Base-by-base conservation (phyloP, 306 rosid genomes). In the Vigna trinervia region DNA sequence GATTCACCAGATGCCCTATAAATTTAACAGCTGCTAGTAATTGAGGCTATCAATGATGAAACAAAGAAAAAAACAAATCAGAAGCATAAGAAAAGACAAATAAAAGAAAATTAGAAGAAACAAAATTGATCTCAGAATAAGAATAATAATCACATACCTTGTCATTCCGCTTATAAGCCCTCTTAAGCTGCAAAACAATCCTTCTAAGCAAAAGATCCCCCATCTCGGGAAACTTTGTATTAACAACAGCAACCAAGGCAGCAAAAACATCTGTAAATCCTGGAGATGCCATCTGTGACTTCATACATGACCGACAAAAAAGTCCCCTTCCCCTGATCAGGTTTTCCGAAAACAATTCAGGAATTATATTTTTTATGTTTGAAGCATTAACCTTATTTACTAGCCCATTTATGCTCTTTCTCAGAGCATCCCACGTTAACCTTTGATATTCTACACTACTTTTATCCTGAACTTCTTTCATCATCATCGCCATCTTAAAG, bases 251-350 rank as follows among this genome's bases (percentile, higher is more conserved):
- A 87, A 90, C 97, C 75, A 95, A 63, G 3, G 96, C 99, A 54
- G 99, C 91, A 82, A 95, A 95, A 12, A 95, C 96, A 78, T 92
- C 92, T 0, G 99, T 95, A 79, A 95, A 95, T 13, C 96, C 96
- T 0, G 97, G 96, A 39, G 99, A 92, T 6, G 99, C 97, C 99
- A 92, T 95, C 79, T 95, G 97, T 0, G 99, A 95, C 77, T 92
- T 95, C 99, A 95, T 92, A 77, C 97, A 92, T 0, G 99, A 95
- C 14, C 97, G 19, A 17, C 19, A 17, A 17, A 17, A 17, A 17
- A 17, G 19, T 17, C 19, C 19, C 19, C 19, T 17, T 17, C 19
- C 19, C 19, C 19, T 17, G 19, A 17, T 17, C 19, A 95, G 80
- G 76, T 95, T 95, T 86, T 95, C 97, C 0, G 88, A 51, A 77